These are phyloP conservation scores for Calonectria pseudoturangicola DNA, from an alignment of 2,329 filamentous ascomycete genomes.

Conservation along the genomic window DNA sequence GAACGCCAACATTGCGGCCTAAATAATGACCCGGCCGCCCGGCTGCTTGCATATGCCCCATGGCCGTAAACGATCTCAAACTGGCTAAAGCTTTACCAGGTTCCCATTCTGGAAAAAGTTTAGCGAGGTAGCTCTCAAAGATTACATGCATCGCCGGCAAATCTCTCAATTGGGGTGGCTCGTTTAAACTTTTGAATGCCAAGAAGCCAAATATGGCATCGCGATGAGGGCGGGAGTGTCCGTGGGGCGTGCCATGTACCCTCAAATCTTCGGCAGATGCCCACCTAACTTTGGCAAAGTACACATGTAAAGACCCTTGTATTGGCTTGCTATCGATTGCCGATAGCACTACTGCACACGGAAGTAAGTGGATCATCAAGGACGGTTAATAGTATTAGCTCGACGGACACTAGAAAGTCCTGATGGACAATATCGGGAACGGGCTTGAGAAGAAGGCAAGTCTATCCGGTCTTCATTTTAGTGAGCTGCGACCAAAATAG, in stretches of 20 bases:
- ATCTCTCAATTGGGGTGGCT: slow-evolving; percentile 10
- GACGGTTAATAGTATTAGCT: neutral
- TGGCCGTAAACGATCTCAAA: neutral
- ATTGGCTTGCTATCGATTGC: slow-evolving; percentile 2
- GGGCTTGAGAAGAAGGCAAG: neutral
- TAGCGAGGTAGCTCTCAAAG: neutral
- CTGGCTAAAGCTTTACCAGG: neutral
- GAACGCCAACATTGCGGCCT: neutral
- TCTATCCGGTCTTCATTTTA: neutral
- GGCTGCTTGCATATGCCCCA: neutral
- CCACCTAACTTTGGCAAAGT: no score
- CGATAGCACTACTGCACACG: neutral
- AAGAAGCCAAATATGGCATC: neutral
- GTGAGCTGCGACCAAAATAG: neutral
- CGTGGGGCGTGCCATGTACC: no score
- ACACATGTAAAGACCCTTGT: no score
- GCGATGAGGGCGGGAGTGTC: no score
- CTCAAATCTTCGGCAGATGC: no score
- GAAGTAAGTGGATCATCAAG: neutral
- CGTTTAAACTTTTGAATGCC: neutral
- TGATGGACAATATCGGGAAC: no score
- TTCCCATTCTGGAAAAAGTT: neutral
- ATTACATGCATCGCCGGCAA: neutral
- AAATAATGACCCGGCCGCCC: neutral
- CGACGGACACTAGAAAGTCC: no score